Conservation (phyloP, 495 filamentous ascomycete genomes). For the Trichocladium uniseriatum region DNA sequence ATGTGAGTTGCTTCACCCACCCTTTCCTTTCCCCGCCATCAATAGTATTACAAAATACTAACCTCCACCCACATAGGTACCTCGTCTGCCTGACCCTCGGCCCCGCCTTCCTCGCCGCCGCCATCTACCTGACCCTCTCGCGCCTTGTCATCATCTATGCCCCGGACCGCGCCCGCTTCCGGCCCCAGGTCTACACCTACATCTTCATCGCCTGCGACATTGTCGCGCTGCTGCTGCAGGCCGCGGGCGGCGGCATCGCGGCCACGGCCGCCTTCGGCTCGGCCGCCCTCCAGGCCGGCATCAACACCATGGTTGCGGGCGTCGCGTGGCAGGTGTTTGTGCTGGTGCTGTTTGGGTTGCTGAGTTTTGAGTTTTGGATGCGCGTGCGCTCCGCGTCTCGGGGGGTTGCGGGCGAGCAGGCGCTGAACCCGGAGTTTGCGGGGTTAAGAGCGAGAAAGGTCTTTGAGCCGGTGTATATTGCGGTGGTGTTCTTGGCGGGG, state of each 20-base stretch:
- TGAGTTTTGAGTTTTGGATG: conserved; percentile 11
- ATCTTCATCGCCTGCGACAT: conserved; percentile 47
- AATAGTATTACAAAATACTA: no score
- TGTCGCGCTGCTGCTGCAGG: conserved; percentile 41
- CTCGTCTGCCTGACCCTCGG: conserved; percentile 32
- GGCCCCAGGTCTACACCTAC: conserved; percentile 36
- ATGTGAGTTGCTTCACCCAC: not conserved
- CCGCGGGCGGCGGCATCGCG: conserved; percentile 39
- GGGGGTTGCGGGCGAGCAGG: not conserved
- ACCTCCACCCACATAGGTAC: conserved; percentile 14
- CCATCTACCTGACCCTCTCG: conserved; percentile 28
- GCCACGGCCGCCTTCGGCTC: conserved; percentile 14
- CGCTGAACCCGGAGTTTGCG: conserved; percentile 3
- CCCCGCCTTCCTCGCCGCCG: conserved; percentile 25
- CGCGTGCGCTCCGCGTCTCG: conserved; percentile 4
- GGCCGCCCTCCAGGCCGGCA: conserved; percentile 11
- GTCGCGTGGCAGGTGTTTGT: conserved; percentile 35
- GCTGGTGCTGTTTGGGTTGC: conserved; percentile 22
- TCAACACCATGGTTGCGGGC: conserved; percentile 42
- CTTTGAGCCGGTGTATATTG: conserved; percentile 1
- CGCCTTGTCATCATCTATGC: conserved; percentile 32
- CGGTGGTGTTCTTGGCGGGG: conserved; percentile 8
- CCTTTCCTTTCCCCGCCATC: not conserved
- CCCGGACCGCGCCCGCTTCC: conserved; percentile 20
- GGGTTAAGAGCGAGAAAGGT: not conserved